Base-by-base conservation (phyloP, 2,329 filamentous ascomycete species). In the Botrytis pseudocinerea region DNA sequence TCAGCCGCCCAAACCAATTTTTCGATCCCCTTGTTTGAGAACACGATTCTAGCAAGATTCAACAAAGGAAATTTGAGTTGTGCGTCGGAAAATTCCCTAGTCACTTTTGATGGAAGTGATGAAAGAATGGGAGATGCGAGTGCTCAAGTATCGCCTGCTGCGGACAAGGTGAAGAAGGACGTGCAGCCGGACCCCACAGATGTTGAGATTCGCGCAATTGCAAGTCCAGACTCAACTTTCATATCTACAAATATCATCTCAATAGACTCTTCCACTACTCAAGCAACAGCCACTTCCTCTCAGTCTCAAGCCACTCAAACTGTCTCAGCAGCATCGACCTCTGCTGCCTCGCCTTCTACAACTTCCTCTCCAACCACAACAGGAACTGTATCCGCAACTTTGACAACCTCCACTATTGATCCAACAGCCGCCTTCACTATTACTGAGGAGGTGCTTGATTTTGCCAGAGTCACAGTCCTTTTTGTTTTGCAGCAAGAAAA, bases 41-140 rank as follows among this genome's bases (percentile, higher is more conserved):
- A 88, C 0, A 86, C 86, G 12, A 88, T 98, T 69, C 83, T 97
- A 72, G 89, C 91, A 1, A 88, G 94, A 65, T 93, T 98, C 82
- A 95, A 92, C 78, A 83, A 87, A 9, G 88, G 88, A 46, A 92
- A 92, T 76, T 85, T 97, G 25, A 94, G 92, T 71, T 99, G 96
- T 82, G 89, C 89, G 14, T 89, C 91, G 0, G 92, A 98, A 81
- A 98, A 98, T 78, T 91, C 94, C 0, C 86, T 99, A 6, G 91
- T 98, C 25, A 94, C 93, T 0, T 97, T 98, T 81, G 88, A 93
- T 77, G 91, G 91, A 6, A 73, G 78, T 51, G 74, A 80, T 51
- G 69, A 73, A 59, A 73, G 77, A 22, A 28, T 69, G 2, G 78
- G 77, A 25, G 54, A 70, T n/a, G 75, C 74, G 1, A 74, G 70